Evolutionary conservation across 78 protist species (phyloP), one percentile per base, ranked within the genome.

Genomic region (Dictyostelium purpureum): DNA sequence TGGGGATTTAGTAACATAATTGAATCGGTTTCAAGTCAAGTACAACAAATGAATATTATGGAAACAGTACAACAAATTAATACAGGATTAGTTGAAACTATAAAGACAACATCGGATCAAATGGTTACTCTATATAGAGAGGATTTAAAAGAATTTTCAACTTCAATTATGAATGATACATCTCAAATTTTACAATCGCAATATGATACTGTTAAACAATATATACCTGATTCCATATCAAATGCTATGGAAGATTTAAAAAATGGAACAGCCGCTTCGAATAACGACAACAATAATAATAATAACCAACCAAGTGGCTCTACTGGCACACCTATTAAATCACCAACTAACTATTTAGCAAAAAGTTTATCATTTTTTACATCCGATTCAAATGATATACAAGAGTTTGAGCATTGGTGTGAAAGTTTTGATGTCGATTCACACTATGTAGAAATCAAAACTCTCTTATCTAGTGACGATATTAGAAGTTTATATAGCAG

Each of bases 401-500:
- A 85, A 45, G 92, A 85, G 14, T 85, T 54, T 73, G 92, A 85
- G 45, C 82, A 73, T 31, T 85, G 92, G 92, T 85, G 49, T n/a
- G 52, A 77, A 28, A 59, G 52, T 47, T 81, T 61, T 28, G 61
- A 73, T 18, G 26, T 85, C 0, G 92, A 85, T 18, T 26, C n/a
- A 7, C 67, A 70, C 28, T 40, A 10, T 19, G 18, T 52, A 38
- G 79, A 85, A 38, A 85, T 85, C 26, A 85, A 70, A 11, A 73
- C 73, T 2, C 40, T 85, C 4, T 18, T 85, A 14, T 70, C 92
- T 40, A 82, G 92, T 37, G 82, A 85, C 61, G 92, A 85, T 6
- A 76, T 85, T 0, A 85, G 73, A 45, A 3, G 82, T 1, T 45
- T 85, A 28, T 85, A 85, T 26, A 2, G 28, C 1, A 42, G 61